Conservation (phyloP, 352 stramenopile genomes). For the Pythium plurisporium region DNA sequence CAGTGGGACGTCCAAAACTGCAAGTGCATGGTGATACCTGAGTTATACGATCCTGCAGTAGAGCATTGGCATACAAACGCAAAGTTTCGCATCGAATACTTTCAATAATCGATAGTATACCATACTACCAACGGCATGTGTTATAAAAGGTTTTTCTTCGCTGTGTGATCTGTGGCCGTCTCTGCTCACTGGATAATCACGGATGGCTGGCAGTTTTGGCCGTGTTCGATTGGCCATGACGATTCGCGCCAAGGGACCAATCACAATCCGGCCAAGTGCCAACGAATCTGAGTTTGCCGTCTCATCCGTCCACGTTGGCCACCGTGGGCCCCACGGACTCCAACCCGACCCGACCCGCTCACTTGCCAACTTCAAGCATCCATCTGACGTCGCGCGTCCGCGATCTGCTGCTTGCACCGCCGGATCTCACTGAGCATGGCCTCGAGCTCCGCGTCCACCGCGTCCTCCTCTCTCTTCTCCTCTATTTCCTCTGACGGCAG, state of each 20-base stretch:
- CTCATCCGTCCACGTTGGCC: no score
- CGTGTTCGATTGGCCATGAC: conserved; percentile 18
- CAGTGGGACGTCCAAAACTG: background rate
- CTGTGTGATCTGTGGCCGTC: conserved; percentile 10
- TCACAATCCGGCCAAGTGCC: conserved; percentile 3
- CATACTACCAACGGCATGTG: background rate
- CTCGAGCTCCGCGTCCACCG: conserved; percentile 24
- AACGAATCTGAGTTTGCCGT: conserved; percentile 29
- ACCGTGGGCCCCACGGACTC: background rate
- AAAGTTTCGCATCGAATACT: background rate
- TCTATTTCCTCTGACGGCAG: background rate
- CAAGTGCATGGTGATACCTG: background rate
- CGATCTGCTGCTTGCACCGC: conserved; percentile 23
- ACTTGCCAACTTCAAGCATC: conserved; percentile 20
- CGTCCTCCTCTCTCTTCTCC: background rate
- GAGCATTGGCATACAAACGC: background rate
- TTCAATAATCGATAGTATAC: background rate
- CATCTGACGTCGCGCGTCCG: background rate
- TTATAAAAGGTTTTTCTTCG: background rate
- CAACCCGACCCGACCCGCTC: background rate
- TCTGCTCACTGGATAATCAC: conserved; percentile 9
- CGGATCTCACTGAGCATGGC: conserved; percentile 29
- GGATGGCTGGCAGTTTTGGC: background rate
- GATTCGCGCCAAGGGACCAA: conserved; percentile 1
- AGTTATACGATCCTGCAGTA: conserved; percentile 5